Conservation (phyloP, 1,139 yeast species). For the Pichia sp. region DNA sequence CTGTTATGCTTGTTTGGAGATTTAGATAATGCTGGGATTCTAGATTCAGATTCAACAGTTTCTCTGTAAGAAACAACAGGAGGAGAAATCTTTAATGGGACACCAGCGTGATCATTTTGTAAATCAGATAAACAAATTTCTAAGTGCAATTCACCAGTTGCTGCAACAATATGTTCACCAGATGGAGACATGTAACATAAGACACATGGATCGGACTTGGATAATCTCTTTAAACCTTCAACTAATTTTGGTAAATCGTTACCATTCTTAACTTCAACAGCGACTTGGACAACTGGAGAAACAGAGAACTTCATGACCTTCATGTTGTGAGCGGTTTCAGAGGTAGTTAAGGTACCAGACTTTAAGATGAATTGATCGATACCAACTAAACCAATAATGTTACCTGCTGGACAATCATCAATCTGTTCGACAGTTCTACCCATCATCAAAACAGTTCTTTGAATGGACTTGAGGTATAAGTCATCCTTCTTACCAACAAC, state of each 20-base stretch:
- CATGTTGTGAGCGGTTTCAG: conserved; percentile 97
- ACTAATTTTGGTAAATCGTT: conserved; percentile 98
- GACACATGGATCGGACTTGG: conserved; percentile 99
- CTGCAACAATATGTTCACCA: conserved; percentile 99
- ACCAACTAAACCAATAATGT: conserved; percentile 99
- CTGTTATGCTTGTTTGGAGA: conserved; percentile 99
- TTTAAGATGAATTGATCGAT: conserved; percentile 98
- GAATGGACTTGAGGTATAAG: conserved; percentile 92
- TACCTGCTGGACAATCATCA: conserved; percentile 99
- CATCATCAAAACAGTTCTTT: conserved; percentile 99
- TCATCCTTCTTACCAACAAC: conserved; percentile 97
- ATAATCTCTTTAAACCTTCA: conserved; percentile 99
- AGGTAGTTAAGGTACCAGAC: conserved; percentile 98
- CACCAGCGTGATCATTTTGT: conserved; percentile 99
- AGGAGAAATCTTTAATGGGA: conserved; percentile 95
- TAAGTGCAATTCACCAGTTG: conserved; percentile 99
- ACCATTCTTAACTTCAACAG: conserved; percentile 99
- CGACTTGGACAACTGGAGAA: conserved; percentile 99
- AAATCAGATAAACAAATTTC: conserved; percentile 95
- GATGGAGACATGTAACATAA: conserved; percentile 79
- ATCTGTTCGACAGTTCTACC: conserved; percentile 97
- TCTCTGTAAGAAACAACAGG: conserved; percentile 99
- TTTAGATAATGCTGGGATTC: conserved; percentile 94
- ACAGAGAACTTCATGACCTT: conserved; percentile 99
- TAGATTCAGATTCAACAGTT: conserved; percentile 89